These are phyloP conservation scores for Periglandula ipomoeae DNA, from an alignment of 2,329 filamentous ascomycete genomes.

Conservation along the genomic window DNA sequence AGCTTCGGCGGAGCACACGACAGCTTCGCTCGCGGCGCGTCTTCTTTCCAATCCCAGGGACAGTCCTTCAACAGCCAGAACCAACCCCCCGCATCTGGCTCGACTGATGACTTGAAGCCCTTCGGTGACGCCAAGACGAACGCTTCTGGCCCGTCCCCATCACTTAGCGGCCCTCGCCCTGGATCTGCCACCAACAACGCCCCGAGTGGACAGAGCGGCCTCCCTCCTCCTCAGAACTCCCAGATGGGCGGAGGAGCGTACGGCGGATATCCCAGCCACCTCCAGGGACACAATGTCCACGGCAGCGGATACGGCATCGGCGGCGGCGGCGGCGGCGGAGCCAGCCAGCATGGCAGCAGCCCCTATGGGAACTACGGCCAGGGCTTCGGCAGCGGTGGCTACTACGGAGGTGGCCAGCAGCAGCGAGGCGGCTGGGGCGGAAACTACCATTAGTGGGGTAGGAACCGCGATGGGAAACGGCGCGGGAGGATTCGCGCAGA, in stretches of 20 bases:
- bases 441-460: conserved; percentile 45
- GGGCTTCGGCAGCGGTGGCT: conserved; percentile 37
- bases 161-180: conserved; percentile 45
- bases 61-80: conserved; percentile 44
- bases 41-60: conserved; percentile 45
- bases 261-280: conserved; percentile 45
- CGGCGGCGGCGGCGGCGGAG: conserved; percentile 37
- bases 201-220: conserved; percentile 39
- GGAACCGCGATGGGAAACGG: conserved; percentile 18
- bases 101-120: conserved; percentile 48
- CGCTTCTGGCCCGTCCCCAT: conserved; percentile 45
- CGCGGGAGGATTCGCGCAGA: conserved; percentile 9
- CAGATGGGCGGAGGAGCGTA: conserved; percentile 43
- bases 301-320: conserved; percentile 47
- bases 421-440: conserved; percentile 49
- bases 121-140: conserved; percentile 45
- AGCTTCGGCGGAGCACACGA: conserved; percentile 47
- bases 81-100: conserved; percentile 34
- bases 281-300: conserved; percentile 44
- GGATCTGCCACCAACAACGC: conserved; percentile 48
- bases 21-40: conserved; percentile 42
- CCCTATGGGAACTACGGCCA: conserved; percentile 46
- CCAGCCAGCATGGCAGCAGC: conserved; percentile 42
- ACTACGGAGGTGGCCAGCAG: conserved; percentile 35
- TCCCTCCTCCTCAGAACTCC: conserved; percentile 47